Conservation (phyloP, 2,329 filamentous ascomycete species). For the Diaporthe longicolla region DNA sequence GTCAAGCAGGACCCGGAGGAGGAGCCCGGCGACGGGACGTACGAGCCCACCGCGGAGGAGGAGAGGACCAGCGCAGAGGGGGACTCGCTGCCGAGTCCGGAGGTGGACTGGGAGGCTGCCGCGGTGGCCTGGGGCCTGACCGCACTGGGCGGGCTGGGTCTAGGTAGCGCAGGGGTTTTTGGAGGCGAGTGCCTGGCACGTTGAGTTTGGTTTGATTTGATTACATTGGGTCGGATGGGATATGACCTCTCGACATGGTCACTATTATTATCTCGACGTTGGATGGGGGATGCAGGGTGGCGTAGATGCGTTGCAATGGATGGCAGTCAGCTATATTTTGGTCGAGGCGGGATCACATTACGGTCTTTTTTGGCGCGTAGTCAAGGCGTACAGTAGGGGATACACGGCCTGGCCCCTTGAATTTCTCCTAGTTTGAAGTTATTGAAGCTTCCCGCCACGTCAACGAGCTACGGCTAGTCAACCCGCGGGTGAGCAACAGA, state of each 20-base stretch:
- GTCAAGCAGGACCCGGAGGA: conserved; percentile 47
- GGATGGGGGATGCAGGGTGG: background rate
- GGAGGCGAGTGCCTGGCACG: conserved; percentile 62
- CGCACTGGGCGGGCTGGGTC: conserved; percentile 59
- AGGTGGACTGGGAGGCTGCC: conserved; percentile 62
- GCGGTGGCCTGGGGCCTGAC: conserved; percentile 63
- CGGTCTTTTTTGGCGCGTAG: background rate
- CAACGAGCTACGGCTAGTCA: no score
- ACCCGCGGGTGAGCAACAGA: no score
- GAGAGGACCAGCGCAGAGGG: conserved; percentile 53
- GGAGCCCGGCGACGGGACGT: conserved; percentile 51
- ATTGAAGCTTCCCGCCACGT: background rate
- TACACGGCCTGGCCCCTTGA: conserved; percentile 15
- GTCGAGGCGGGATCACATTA: background rate
- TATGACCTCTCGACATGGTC: background rate
- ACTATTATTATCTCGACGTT: background rate
- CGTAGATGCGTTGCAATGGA: background rate
- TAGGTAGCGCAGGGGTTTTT: conserved; percentile 61
- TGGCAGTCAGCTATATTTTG: conserved; percentile 2
- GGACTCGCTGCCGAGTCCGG: conserved; percentile 57
- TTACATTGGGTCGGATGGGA: background rate
- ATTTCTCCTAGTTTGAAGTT: background rate
- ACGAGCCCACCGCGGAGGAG: conserved; percentile 55
- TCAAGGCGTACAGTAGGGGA: conserved; percentile 1
- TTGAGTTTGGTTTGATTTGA: conserved; percentile 44